These are phyloP conservation scores for Conoideocrella luteorostrata DNA, from an alignment of 2,329 filamentous ascomycete species.

Conservation along the genomic window DNA sequence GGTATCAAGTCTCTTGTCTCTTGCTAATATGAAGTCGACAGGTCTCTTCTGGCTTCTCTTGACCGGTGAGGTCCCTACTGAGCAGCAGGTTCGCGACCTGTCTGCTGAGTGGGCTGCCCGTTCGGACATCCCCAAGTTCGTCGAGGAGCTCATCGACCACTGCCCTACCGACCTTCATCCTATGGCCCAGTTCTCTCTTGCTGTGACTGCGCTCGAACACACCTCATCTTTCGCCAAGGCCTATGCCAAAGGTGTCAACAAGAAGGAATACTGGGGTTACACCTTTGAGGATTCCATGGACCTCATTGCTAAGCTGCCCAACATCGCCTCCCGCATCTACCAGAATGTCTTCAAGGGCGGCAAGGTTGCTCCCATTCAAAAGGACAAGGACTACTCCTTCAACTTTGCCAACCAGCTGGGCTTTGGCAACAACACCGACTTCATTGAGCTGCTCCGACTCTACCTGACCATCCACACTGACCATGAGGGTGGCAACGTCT, in stretches of 20 bases:
- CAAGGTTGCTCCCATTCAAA: conserved; percentile 92
- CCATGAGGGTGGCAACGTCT: conserved; percentile 99
- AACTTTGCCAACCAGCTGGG: conserved; percentile 99
- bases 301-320: conserved; percentile 98
- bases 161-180: conserved; percentile 98
- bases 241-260: conserved; percentile 98
- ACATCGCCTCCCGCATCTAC: conserved; percentile 97
- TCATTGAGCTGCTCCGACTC: conserved; percentile 95
- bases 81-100: conserved; percentile 97
- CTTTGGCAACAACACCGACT: conserved; percentile 91
- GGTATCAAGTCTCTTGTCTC: neutral
- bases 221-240: conserved; percentile 97
- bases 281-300: conserved; percentile 99
- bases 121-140: conserved; percentile 93
- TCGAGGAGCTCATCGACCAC: conserved; percentile 99
- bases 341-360: conserved; percentile 99
- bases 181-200: conserved; percentile 98
- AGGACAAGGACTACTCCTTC: conserved; percentile 99
- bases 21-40: conserved; percentile 21
- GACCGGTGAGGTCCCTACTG: conserved; percentile 93
- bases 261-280: conserved; percentile 99
- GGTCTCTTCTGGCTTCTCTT: conserved; percentile 99
- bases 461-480: conserved; percentile 99
- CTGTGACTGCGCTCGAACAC: conserved; percentile 96
- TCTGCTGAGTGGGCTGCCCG: conserved; percentile 98